Base-by-base conservation (phyloP, 371 early-diverging fungal genomes). In the Choanephora cucurbitarum region DNA sequence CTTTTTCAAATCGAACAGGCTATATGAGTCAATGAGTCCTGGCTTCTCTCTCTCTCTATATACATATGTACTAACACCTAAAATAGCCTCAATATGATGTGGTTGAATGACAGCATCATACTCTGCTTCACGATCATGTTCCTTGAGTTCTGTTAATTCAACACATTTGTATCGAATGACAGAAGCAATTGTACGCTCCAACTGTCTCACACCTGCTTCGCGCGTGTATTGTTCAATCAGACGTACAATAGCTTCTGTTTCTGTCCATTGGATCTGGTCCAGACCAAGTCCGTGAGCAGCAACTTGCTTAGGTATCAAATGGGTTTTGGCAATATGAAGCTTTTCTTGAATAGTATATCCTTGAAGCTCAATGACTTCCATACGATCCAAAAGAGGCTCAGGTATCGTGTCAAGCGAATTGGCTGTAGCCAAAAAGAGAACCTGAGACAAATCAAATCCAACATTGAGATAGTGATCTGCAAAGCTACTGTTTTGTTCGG, bases 331-430 rank as follows among this genome's bases (percentile, higher is more conserved):
- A 55, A 84, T 84, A 56, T 69, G 64, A 3, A 73, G 50, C 62
- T 95, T 95, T 52, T 95, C 93, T 15, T 87, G 87, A 62, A 87
- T 81, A 2, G 92, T 92, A 71, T 95, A 95, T 4, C 92, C 92
- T 21, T 90, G 82, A n/a, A 94, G 64, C 17, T 82, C 80, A 50
- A 94, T 89, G 7, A 92, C 70, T 65, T 92, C 93, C 92, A 93
- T 93, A 52, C 95, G 85, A 70, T 95, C 95, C 43, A 91, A 52
- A 2, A 95, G 59, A 2, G 95, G 91, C 1, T 78, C 81, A 0
- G 93, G 89, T 18, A 93, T 91, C 0, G 88, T 87, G 15, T 90
- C 90, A 0, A 83, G 47, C 10, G 82, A 80, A 64, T 95, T 95
- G 39, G 93, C 92, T 0, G 95, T 95, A n/a, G 91, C 91, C 51